Percentiles rank a stretch among this genome's conserved stretches.
phyloP scores from a whole-genome alignment of 106 monocot species.

The Phalaenopsis equestris region DNA sequence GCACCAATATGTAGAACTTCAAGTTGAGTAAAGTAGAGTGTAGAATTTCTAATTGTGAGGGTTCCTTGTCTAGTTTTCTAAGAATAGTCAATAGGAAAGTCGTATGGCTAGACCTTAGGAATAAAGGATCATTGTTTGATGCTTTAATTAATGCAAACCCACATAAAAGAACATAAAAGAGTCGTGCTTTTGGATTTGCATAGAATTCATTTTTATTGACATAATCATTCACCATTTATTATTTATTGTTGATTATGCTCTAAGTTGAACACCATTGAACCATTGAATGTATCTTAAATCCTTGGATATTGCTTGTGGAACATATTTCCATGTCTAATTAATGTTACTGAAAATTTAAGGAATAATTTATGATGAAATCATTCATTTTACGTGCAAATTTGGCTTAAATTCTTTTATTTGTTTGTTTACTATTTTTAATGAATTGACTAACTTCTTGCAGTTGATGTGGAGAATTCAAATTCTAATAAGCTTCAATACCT shows the following conservation, averaged over 20 bases:
- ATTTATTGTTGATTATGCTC: not conserved
- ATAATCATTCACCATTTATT: not conserved
- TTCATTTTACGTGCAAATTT: not conserved
- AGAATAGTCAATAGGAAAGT: no score
- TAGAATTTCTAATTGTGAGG: no score
- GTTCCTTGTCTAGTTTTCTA: no score
- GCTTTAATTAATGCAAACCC: not conserved
- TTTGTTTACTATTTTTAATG: conserved; percentile 5
- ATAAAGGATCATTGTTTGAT: no score
- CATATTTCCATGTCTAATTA: not conserved
- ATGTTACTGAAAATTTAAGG: not conserved
- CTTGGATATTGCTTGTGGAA: not conserved
- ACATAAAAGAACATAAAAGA: not conserved
- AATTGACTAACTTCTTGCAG: conserved; percentile 21
- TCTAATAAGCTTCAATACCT: conserved; percentile 51
- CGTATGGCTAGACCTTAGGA: no score
- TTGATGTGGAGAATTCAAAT: conserved; percentile 52
- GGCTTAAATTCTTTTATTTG: not conserved
- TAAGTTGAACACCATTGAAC: not conserved
- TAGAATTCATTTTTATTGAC: not conserved
- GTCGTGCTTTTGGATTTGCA: no score
- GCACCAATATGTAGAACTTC: no score
- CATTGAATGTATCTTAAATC: not conserved
- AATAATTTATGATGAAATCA: not conserved
- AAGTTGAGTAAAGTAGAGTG: no score